Conservation (phyloP, 2,329 filamentous ascomycete species). For the Botrytis aclada region DNA sequence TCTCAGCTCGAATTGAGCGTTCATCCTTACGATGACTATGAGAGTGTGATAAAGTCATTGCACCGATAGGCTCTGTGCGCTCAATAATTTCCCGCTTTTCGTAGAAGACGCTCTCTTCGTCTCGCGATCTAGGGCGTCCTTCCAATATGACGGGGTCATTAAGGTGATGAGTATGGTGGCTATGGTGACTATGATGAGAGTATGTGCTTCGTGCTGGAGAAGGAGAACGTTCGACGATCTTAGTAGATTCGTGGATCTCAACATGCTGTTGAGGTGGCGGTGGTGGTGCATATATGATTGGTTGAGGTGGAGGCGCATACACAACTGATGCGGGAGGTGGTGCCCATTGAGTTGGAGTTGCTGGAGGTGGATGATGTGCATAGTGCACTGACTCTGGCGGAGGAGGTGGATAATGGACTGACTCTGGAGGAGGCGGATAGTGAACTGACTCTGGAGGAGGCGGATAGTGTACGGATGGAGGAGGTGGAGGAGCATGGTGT, state of each 20-base stretch:
- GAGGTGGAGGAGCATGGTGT: constrained; percentile 27
- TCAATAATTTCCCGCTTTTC: constrained; percentile 31
- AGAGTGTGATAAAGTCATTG: constrained; percentile 45
- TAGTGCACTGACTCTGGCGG: constrained; percentile 22
- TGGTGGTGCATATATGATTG: constrained; percentile 23
- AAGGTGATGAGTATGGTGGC: constrained; percentile 33
- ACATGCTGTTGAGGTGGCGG: constrained; percentile 33
- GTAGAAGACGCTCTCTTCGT: constrained; percentile 31
- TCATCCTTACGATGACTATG: constrained; percentile 39
- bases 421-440: constrained; percentile 24
- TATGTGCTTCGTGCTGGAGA: constrained; percentile 23
- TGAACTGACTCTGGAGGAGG: constrained; percentile 12
- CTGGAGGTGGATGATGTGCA: constrained; percentile 21
- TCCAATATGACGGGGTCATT: constrained; percentile 44
- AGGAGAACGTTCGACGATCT: constrained; percentile 39
- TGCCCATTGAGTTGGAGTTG: constrained; percentile 25
- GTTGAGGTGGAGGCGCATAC: constrained; percentile 20
- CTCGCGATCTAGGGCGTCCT: constrained; percentile 31
- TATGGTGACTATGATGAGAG: constrained; percentile 15
- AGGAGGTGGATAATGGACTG: constrained; percentile 4
- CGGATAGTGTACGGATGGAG: constrained; percentile 24
- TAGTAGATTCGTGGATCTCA: constrained; percentile 47
- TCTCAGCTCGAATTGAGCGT: constrained; percentile 69
- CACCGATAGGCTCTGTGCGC: constrained; percentile 37
- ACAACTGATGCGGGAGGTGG: constrained; percentile 24